Conservation (phyloP, 441 rosid species). For the Erodium texanum region DNA sequence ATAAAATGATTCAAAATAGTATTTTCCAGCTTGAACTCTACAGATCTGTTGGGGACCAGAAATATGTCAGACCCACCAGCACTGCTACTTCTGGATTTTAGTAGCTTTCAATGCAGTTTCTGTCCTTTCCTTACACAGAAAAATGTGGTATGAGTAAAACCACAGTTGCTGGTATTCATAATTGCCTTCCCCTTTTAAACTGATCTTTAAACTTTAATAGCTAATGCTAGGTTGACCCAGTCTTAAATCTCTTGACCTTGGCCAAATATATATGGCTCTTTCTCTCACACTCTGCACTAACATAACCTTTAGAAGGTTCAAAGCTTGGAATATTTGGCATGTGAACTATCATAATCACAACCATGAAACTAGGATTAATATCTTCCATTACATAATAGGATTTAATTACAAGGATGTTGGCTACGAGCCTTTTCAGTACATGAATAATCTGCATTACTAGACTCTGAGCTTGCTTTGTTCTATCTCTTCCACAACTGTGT, state of each 20-base stretch:
- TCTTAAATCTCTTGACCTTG: not conserved
- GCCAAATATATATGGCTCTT: too few relatives aligned
- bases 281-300: too few relatives aligned
- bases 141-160: not conserved
- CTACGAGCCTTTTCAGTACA: too few relatives aligned
- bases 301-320: too few relatives aligned
- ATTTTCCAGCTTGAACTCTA: not conserved
- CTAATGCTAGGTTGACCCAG: not conserved
- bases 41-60: conserved; percentile 1
- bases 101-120: conserved; percentile 4
- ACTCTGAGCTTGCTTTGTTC: not conserved
- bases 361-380: too few relatives aligned
- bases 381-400: too few relatives aligned
- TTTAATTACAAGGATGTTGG: too few relatives aligned
- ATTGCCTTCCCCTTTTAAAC: not conserved
- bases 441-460: too few relatives aligned
- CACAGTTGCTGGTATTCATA: not conserved
- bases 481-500: conserved; percentile 6
- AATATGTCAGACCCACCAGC: conserved; percentile 6
- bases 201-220: not conserved
- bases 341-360: not conserved
- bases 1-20: not conserved
- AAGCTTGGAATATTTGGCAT: not conserved
- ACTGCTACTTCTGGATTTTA: conserved; percentile 1
- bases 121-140: not conserved